A percentile compares a stretch with the other conserved stretches of the same genome.
Evolutionary conservation across 2,329 filamentous ascomycete species (phyloP).

Genomic region (Neodidymelliopsis sp.): DNA sequence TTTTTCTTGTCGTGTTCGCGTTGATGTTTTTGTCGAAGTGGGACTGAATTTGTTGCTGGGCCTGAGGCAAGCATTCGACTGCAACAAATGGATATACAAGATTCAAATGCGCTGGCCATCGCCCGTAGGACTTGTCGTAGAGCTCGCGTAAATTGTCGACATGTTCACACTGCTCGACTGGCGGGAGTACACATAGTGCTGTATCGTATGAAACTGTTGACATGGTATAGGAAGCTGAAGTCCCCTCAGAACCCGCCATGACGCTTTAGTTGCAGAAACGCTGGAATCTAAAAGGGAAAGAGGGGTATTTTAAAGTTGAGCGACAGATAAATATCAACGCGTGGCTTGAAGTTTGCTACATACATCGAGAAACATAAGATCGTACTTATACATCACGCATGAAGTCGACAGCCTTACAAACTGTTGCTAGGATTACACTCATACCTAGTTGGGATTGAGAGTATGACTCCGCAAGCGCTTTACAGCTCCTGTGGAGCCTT

Average conservation of each 20-base stretch:
- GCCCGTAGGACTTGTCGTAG: slow-evolving; percentile 67
- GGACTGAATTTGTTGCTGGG: slow-evolving; percentile 52
- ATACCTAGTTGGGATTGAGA: slow-evolving; percentile 8
- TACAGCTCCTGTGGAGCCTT: not conserved
- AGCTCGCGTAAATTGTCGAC: slow-evolving; percentile 65
- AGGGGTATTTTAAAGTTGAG: slow-evolving; percentile 19
- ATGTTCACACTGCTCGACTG: slow-evolving; percentile 55
- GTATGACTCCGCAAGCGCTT: slow-evolving; percentile 24
- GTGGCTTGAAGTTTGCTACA: not conserved
- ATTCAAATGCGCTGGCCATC: slow-evolving; percentile 73
- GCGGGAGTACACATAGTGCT: slow-evolving; percentile 67
- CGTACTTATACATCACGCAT: slow-evolving; percentile 11
- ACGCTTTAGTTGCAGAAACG: not conserved
- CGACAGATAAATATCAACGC: not conserved
- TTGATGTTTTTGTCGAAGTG: slow-evolving; percentile 32
- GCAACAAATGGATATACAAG: slow-evolving; percentile 71
- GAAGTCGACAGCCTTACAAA: not conserved
- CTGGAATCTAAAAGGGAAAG: slow-evolving; percentile 2
- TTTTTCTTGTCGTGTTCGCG: not conserved
- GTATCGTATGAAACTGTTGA: slow-evolving; percentile 61
- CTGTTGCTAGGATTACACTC: not conserved
- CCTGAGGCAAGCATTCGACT: slow-evolving; percentile 55
- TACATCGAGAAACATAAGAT: not conserved
- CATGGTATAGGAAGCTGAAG: slow-evolving; percentile 15
- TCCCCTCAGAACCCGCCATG: slow-evolving; percentile 28